phyloP scores from a whole-genome alignment of 805 yeast species.

The Sugiyamaella lignohabitans region DNA sequence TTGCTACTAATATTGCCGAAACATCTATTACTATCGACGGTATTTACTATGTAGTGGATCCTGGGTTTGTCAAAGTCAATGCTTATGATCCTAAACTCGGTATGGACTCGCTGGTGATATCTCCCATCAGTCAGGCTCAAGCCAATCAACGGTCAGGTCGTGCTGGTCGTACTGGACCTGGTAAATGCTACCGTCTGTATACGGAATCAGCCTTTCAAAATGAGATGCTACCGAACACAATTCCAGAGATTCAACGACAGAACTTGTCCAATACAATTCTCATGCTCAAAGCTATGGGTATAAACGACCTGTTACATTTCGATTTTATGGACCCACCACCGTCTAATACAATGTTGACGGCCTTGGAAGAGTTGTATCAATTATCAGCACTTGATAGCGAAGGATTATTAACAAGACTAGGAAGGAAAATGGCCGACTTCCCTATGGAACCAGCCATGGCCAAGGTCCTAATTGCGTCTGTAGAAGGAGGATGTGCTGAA shows the following conservation, averaged over 20 bases:
- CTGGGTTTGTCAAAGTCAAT: slow-evolving; percentile 91
- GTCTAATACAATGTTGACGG: slow-evolving; percentile 59
- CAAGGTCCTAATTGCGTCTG: slow-evolving; percentile 62
- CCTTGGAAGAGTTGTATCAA: slow-evolving; percentile 76
- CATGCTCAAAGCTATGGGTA: slow-evolving; percentile 73
- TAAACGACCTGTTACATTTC: slow-evolving; percentile 71
- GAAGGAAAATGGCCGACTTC: slow-evolving; percentile 81
- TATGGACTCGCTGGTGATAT: slow-evolving; percentile 78
- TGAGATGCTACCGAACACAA: slow-evolving; percentile 72
- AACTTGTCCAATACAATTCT: slow-evolving; percentile 73
- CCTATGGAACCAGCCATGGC: slow-evolving; percentile 91
- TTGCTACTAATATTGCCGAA: slow-evolving; percentile 96
- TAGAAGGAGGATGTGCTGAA: slow-evolving; percentile 51
- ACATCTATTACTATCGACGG: slow-evolving; percentile 96
- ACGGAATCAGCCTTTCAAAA: slow-evolving; percentile 75
- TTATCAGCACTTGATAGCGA: slow-evolving; percentile 77
- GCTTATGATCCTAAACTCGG: slow-evolving; percentile 82
- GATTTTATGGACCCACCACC: slow-evolving; percentile 92
- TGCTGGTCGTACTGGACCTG: slow-evolving; percentile 97
- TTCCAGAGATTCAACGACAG: slow-evolving; percentile 88
- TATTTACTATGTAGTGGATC: slow-evolving; percentile 88
- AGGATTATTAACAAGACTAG: slow-evolving; percentile 72
- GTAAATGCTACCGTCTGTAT: slow-evolving; percentile 83
- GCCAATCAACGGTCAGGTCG: slow-evolving; percentile 97
- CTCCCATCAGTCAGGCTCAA: slow-evolving; percentile 89